phyloP scores from a whole-genome alignment of 805 yeast species.

The Kodamaea lidongshanica region DNA sequence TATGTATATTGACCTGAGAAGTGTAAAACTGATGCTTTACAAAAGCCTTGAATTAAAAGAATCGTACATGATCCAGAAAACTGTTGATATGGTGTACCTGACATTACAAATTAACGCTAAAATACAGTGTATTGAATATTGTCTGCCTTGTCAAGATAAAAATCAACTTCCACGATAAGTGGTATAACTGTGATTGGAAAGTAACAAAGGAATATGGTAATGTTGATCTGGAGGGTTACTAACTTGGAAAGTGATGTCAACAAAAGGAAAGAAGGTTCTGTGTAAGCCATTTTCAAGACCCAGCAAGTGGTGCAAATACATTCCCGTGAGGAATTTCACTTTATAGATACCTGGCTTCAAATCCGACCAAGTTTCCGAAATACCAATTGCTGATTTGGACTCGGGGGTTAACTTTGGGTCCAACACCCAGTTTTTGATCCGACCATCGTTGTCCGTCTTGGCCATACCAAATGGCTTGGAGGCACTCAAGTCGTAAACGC shows the following conservation, averaged over 20 bases:
- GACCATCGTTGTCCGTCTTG: conserved; percentile 73
- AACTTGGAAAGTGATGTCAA: conserved; percentile 71
- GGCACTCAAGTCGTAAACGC: conserved; percentile 22
- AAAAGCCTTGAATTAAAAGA: too few relatives aligned
- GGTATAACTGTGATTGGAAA: conserved; percentile 82
- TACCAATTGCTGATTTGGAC: conserved; percentile 22
- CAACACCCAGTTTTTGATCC: conserved; percentile 63
- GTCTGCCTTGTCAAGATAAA: background rate
- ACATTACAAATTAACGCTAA: too few relatives aligned
- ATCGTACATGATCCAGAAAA: too few relatives aligned
- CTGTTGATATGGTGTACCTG: too few relatives aligned
- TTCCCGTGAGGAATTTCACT: conserved; percentile 70
- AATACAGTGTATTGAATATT: background rate
- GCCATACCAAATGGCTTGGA: conserved; percentile 55
- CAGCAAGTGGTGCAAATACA: conserved; percentile 43
- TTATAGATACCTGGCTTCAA: conserved; percentile 63
- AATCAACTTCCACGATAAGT: conserved; percentile 80
- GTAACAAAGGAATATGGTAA: conserved; percentile 81
- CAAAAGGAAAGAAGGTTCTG: conserved; percentile 77
- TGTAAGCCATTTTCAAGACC: conserved; percentile 15
- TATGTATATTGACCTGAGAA: too few relatives aligned
- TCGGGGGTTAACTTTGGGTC: conserved; percentile 26
- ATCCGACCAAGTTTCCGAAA: conserved; percentile 37
- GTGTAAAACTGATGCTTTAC: too few relatives aligned
- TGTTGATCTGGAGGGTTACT: conserved; percentile 66